Evolutionary conservation across 2,329 filamentous ascomycete genomes (phyloP), one percentile per base, ranked within the genome.

Genomic region (Cladosporium sp.): DNA sequence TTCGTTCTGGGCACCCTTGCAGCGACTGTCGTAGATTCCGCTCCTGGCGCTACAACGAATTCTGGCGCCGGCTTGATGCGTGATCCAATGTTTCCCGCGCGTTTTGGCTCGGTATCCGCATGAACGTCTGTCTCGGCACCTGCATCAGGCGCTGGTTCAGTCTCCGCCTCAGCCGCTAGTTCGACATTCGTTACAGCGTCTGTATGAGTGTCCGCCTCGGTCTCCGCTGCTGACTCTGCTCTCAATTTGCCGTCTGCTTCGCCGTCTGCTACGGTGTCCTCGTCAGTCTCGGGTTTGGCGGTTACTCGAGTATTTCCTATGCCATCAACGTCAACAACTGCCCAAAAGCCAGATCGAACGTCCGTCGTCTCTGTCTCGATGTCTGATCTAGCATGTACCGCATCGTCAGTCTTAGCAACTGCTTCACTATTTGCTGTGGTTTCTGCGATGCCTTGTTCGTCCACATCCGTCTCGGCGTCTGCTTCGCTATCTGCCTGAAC

Each of bases 341-440:
- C 55, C 32, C 55, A 38, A 59, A 41, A 59, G 36, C 24, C 55
- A 59, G 55, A 59, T 59, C 55, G 55, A 44, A 59, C 55, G 26
- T 21, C 55, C 34, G 55, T 44, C 55, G 55, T 59, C 18, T 59
- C 36, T 59, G 55, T 59, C 55, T 59, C 55, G 36, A 59, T 59
- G 55, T 18, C 55, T 59, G 55, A 59, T 34, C 55, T 59, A 41
- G 32, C 34, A 44, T 59, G 55, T 26, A 26, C 55, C 55, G 36
- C 34, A 26, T 21, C 55, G 55, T 44, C 55, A 59, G 55, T 26
- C 55, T 59, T 26, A 59, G 55, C 55, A 59, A 26, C 55, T 59
- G 55, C 55, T 59, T 59, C 55, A 59, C 34, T 59, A 59, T 59
- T 59, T 44, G 55, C 55, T 59, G 36, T 59, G 55, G 55, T 59